phyloP scores from a whole-genome alignment of 83 land plant genomes.

The Thuja plicata region DNA sequence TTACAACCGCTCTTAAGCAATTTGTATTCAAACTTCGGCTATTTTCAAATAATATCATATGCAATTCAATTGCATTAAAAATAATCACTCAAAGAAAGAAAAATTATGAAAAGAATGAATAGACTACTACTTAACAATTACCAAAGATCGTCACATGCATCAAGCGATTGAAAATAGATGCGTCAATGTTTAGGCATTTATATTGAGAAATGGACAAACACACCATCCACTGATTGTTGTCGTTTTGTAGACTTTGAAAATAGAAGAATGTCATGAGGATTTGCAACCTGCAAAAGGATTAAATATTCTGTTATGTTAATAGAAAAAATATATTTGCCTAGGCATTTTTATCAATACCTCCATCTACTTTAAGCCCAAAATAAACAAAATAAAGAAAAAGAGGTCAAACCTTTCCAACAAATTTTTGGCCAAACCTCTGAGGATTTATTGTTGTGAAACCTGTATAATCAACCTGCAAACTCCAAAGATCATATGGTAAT shows the following conservation, averaged over 20 bases:
- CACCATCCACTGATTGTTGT: conserved; percentile 51
- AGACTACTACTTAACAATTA: not conserved
- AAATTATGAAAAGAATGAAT: not conserved
- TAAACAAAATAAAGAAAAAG: not conserved
- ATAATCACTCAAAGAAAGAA: not conserved
- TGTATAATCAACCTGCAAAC: conserved; percentile 91
- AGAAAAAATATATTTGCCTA: not conserved
- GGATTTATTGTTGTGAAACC: conserved; percentile 98
- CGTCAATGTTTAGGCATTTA: conserved; percentile 1
- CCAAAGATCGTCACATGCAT: not conserved
- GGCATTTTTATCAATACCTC: not conserved
- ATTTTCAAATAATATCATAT: not conserved
- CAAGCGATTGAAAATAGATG: not conserved
- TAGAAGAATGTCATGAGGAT: conserved; percentile 95
- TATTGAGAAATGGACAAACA: not conserved
- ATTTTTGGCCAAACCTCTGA: conserved; percentile 99
- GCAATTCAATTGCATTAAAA: not conserved
- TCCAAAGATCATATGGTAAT: not conserved
- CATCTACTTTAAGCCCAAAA: not conserved
- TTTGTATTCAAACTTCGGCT: not conserved
- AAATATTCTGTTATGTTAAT: not conserved
- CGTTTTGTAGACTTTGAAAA: conserved; percentile 83
- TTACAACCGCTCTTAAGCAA: not conserved
- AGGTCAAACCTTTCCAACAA: conserved; percentile 91
- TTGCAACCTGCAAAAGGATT: conserved; percentile 75